A percentile compares a stretch with the other conserved stretches of the same genome.
phyloP scores from a whole-genome alignment of 176 grass and related monocot genomes.

The Pontederia paniculata region DNA sequence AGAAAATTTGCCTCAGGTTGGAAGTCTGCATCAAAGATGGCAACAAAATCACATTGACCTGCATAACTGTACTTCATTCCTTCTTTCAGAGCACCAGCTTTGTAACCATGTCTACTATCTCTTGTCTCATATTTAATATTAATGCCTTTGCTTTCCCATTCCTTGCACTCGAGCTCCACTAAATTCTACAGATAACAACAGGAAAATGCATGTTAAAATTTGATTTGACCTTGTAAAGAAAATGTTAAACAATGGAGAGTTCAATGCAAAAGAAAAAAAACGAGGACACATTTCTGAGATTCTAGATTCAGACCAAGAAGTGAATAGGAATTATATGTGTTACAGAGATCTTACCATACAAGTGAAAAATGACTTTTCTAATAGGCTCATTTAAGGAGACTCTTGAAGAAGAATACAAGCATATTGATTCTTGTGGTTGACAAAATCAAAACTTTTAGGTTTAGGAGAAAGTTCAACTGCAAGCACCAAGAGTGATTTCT shows the following conservation, averaged over 20 bases:
- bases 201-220: not conserved
- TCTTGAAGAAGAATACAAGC: too few relatives aligned
- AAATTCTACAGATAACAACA: conserved; percentile 16
- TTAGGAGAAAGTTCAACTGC: too few relatives aligned
- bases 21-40: conserved; percentile 42
- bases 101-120: conserved; percentile 28
- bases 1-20: conserved; percentile 33
- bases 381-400: too few relatives aligned
- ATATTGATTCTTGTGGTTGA: too few relatives aligned
- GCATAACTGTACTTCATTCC: conserved; percentile 30
- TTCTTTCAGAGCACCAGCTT: conserved; percentile 36
- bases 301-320: not conserved
- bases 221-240: not conserved
- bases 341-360: too few relatives aligned
- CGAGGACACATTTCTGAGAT: not conserved
- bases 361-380: too few relatives aligned
- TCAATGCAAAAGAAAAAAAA: not conserved
- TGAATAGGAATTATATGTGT: not conserved
- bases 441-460: too few relatives aligned
- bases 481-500: too few relatives aligned
- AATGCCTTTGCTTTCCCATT: conserved; percentile 30
- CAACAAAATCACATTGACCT: conserved; percentile 32
- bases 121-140: conserved; percentile 30
- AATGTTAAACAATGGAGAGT: not conserved
- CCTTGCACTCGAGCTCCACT: conserved; percentile 29